phyloP scores from a whole-genome alignment of 1,284 basidiomycete genomes.

The Cutaneotrichosporon spelunceum region DNA sequence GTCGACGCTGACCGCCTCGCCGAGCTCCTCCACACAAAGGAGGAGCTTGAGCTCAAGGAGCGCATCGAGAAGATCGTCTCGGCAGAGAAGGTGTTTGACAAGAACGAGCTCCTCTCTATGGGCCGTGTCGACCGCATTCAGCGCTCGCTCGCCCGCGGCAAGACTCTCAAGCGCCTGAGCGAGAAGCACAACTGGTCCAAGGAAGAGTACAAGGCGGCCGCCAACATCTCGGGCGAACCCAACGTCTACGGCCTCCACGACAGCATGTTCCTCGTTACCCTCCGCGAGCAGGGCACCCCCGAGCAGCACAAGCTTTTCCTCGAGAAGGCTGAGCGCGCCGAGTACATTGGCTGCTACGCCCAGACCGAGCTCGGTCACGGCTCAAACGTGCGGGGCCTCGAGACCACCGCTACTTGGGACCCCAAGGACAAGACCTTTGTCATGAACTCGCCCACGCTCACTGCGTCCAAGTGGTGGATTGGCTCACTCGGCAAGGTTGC shows the following conservation, averaged over 20 bases:
- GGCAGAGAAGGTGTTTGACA: constrained; percentile 19
- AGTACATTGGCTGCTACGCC: constrained; percentile 58
- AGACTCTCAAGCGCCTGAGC: constrained; percentile 22
- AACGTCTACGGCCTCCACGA: constrained; percentile 26
- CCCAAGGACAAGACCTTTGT: constrained; percentile 57
- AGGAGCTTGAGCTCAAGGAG: constrained; percentile 8
- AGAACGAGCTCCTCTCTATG: constrained; percentile 26
- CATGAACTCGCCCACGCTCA: constrained; percentile 56
- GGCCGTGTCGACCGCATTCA: constrained; percentile 23
- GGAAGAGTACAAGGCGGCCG: constrained; percentile 20
- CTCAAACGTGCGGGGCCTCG: constrained; percentile 58
- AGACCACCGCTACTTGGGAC: constrained; percentile 60
- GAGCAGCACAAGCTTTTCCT: constrained; percentile 28
- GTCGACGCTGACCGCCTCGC: constrained; percentile 16
- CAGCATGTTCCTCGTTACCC: constrained; percentile 21
- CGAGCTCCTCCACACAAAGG: constrained; percentile 20
- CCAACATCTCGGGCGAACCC: constrained; percentile 20
- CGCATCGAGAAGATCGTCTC: constrained; percentile 10
- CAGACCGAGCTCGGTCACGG: constrained; percentile 57
- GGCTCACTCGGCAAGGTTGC: constrained; percentile 59
- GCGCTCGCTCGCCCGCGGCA: constrained; percentile 26
- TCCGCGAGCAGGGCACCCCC: constrained; percentile 23
- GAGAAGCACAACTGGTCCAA: constrained; percentile 19
- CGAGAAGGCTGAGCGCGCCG: constrained; percentile 16
- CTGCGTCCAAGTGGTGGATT: constrained; percentile 59